phyloP scores from a whole-genome alignment of 805 yeast species.

The Candida hispaniensis region DNA sequence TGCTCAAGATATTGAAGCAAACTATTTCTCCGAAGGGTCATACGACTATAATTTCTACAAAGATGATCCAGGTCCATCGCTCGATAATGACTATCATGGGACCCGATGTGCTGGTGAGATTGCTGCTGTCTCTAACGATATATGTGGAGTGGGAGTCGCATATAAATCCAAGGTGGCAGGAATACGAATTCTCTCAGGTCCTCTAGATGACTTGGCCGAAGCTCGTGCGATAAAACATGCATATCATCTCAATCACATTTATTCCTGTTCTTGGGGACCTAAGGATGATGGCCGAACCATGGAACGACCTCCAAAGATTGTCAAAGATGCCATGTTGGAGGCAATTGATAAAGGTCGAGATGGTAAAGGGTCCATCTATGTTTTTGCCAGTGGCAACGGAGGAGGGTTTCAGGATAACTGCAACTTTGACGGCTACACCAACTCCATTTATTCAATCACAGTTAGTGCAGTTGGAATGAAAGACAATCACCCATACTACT shows the following conservation, averaged over 20 bases:
- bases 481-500: constrained; percentile 78
- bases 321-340: constrained; percentile 69
- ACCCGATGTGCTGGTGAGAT: constrained; percentile 98
- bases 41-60: constrained; percentile 84
- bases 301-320: constrained; percentile 73
- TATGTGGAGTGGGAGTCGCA: constrained; percentile 97
- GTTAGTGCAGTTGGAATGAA: constrained; percentile 86
- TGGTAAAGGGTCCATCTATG: constrained; percentile 77
- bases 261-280: constrained; percentile 98
- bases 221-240: constrained; percentile 80
- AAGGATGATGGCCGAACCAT: constrained; percentile 81
- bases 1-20: constrained; percentile 56
- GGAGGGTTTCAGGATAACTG: constrained; percentile 76
- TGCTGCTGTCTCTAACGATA: constrained; percentile 70
- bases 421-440: constrained; percentile 95
- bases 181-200: constrained; percentile 73
- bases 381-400: constrained; percentile 95
- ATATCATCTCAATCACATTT: constrained; percentile 77
- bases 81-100: constrained; percentile 83
- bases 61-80: constrained; percentile 66
- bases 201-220: constrained; percentile 75
- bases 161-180: constrained; percentile 80
- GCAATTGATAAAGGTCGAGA: constrained; percentile 76
- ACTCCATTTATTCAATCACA: constrained; percentile 87
- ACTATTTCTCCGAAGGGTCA: constrained; percentile 60